A percentile compares a stretch with the other conserved stretches of the same genome.
Conservation (phyloP, 2,329 filamentous ascomycete species). For the Chaetomiaceae sp. region DNA sequence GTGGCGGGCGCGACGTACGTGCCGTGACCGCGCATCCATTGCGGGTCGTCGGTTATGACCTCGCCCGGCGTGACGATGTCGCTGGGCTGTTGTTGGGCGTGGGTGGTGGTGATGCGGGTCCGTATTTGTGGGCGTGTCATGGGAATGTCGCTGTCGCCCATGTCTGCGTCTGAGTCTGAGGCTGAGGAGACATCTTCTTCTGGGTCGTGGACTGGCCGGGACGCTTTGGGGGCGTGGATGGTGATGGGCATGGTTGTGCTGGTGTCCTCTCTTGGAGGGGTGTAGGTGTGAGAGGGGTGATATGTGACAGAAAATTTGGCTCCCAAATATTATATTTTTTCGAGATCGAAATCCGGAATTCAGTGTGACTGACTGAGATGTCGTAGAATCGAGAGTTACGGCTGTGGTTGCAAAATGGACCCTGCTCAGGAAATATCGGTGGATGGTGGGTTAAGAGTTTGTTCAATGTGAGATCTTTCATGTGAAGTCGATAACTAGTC, state of each 20-base stretch:
- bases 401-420: too few species aligned
- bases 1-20: conserved; percentile 66
- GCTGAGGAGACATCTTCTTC: conserved; percentile 11
- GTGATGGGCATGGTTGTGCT: conserved; percentile 31
- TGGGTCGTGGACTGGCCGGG: conserved; percentile 14
- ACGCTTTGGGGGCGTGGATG: conserved; percentile 29
- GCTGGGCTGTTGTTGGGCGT: background rate
- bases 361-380: too few species aligned
- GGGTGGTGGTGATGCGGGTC: background rate
- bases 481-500: conserved; percentile 2
- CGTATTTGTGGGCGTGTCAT: conserved; percentile 30
- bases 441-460: too few species aligned
- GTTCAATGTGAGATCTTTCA: background rate
- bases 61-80: conserved; percentile 84
- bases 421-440: too few species aligned
- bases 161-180: conserved; percentile 37
- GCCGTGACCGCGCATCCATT: conserved; percentile 98
- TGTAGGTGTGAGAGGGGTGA: background rate
- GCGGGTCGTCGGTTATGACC: conserved; percentile 81
- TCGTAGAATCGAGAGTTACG: too few species aligned
- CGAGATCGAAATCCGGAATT: too few species aligned
- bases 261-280: too few species aligned
- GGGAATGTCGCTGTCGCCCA: conserved; percentile 42
- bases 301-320: too few species aligned
- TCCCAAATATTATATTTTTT: too few species aligned